A percentile compares a stretch with the other conserved stretches of the same genome.
Conservation (phyloP, 2,329 filamentous ascomycete species). For the Onygena corvina region DNA sequence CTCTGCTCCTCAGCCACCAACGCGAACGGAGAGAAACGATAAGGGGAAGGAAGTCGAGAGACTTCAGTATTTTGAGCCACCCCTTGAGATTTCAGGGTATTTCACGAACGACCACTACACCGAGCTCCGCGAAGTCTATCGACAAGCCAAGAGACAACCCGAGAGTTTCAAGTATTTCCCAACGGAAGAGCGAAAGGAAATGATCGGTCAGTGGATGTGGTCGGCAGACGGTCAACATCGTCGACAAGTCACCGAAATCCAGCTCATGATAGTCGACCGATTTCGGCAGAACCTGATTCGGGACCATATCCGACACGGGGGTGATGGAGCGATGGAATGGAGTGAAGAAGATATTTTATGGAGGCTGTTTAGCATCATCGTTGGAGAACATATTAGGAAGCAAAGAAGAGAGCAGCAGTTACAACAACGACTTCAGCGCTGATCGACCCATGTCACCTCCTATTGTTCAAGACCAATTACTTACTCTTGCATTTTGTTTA, state of each 20-base stretch:
- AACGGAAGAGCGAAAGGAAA: slow-evolving; percentile 25
- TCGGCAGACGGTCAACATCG: slow-evolving; percentile 32
- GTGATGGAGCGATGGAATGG: slow-evolving; percentile 32
- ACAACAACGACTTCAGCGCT: not conserved
- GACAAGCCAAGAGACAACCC: slow-evolving; percentile 27
- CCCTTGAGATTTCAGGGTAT: slow-evolving; percentile 28
- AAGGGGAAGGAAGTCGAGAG: not conserved
- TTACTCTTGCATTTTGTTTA: not conserved
- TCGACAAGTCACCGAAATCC: slow-evolving; percentile 31
- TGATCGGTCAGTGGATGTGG: slow-evolving; percentile 34
- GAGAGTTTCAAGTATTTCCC: slow-evolving; percentile 30
- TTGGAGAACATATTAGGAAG: slow-evolving; percentile 36
- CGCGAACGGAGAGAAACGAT: not conserved
- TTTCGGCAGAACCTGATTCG: slow-evolving; percentile 29
- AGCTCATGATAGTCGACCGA: slow-evolving; percentile 33
- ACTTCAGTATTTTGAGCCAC: slow-evolving; percentile 10
- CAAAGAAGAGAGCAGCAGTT: slow-evolving; percentile 23
- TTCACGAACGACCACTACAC: slow-evolving; percentile 34
- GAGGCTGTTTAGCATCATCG: slow-evolving; percentile 36
- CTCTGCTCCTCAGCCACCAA: not conserved
- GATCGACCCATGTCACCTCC: not conserved
- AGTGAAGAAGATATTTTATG: slow-evolving; percentile 34
- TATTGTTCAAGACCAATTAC: not conserved
- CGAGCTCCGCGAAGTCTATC: slow-evolving; percentile 30
- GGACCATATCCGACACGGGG: slow-evolving; percentile 27